Evolutionary conservation across 208 protist genomes (phyloP), one percentile per base, ranked within the genome.

Genomic region (Leishmania arabica): DNA sequence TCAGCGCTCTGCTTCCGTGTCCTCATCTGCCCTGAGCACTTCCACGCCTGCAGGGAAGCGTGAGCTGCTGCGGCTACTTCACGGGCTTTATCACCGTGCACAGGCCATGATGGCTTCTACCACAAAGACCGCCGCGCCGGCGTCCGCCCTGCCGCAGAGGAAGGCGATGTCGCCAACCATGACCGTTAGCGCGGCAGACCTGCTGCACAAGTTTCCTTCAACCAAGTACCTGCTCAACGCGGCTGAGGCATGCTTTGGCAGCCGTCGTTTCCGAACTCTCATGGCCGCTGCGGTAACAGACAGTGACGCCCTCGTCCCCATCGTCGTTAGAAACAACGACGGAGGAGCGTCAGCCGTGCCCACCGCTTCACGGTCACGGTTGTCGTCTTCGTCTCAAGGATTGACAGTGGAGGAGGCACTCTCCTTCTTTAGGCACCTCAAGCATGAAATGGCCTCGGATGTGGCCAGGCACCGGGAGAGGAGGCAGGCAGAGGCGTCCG

Each of bases 321-420:
- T 53, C 6, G 9, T 17, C 37, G 24, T 47, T 27, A 27, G 7
- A 73, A 31, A 51, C 40, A 27, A 71, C 31, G 69, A 15, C 42
- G 42, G 45, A n/a, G 42, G 27, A n/a, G 24, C 40, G 13, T 45
- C 45, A 3, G 45, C 40, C 24, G 27, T 73, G 11, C 34, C 21
- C 53, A 68, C 74, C 21, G 74, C 31, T 24, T 49, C 74, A 24
- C 34, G 8, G 37, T 58, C 56, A 34, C 74, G 34, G 51, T 40
- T 40, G 72, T 45, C 49, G 74, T 31, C 31, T 40, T 17, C 34
- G 40, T 58, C 47, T 21, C 47, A 42, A 64, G 51, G n/a, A 8
- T 65, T 86, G 27, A 80, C 82, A 34, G 7, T 86, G 21, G 78
- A 75, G 27, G 82, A 86, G 72, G 74, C 78, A 2, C 69, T 80